Evolutionary conservation across 345 rosid genomes (phyloP).

Genomic region (Rhodamnia rubescens): DNA sequence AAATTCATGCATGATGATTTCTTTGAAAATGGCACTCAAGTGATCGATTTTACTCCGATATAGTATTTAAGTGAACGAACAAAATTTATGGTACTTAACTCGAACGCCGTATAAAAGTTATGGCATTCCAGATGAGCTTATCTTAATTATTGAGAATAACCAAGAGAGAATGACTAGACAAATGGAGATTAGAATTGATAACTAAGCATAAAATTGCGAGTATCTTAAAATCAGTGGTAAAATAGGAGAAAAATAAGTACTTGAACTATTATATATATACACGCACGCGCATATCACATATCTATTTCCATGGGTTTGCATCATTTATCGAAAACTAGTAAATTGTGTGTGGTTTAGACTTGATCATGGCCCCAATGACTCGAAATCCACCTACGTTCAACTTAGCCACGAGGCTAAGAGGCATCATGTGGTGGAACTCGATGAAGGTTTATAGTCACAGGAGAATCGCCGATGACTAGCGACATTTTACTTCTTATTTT

Average conservation of each 20-base stretch:
- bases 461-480: no score
- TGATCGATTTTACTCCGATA: no score
- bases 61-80: no score
- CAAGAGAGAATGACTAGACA: not conserved
- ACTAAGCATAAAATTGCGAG: not conserved
- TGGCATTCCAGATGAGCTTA: no score
- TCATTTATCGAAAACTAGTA: not conserved
- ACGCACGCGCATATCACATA: no score
- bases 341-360: not conserved
- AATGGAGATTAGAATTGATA: not conserved
- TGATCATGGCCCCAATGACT: fast-evolving
- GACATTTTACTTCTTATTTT: no score
- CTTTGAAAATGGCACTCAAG: no score
- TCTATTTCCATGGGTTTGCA: fast-evolving
- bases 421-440: not conserved
- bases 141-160: no score
- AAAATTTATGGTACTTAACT: no score
- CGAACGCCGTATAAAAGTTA: fast-evolving
- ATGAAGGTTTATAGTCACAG: not conserved
- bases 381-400: not conserved
- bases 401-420: not conserved
- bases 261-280: not conserved
- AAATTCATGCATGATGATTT: no score
- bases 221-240: not conserved
- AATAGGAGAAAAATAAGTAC: not conserved